Evolutionary conservation across 2,329 filamentous ascomycete genomes (phyloP), one percentile per base, ranked within the genome.

Genomic region (Talaromyces sp.): DNA sequence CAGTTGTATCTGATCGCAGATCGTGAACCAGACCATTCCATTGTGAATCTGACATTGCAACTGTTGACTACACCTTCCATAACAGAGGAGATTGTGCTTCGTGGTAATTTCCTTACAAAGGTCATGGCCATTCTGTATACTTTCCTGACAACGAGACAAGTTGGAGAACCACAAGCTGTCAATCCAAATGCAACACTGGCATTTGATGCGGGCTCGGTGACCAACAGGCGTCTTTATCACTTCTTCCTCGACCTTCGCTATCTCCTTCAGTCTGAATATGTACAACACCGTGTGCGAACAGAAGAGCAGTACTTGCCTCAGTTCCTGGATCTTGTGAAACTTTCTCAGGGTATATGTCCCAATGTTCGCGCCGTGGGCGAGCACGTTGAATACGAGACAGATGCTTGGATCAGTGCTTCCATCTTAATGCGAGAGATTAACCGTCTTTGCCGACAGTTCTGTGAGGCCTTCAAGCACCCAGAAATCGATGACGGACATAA

Each of bases 1-100:
- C 93, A 99, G 70, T 79, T 99, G 3, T 99, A 97, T 70, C 83
- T 99, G 27, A 94, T 99, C 60, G 93, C 93, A 13, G 94, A 99
- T 68, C 83, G 94, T 58, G 94, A 99, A 70, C 94, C 94, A 2
- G 94, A 99, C 67, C 93, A 97, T 72, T 97, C 93, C 10, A 97
- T 99, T 68, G 96, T 99, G 79, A 97, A 97, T 68, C 84, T 99
- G 33, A 97, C 93, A 4, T 78, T 97, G 27, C 94, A 99, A 69
- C 95, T 99, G 85, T 79, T 99, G 57, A 99, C 94, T 0, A 97
- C 94, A 0, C 92, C 94, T 1, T 96, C 93, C 0, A 97, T 99
- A 61, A 97, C 93, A 0, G 89, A 91, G 40, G 95, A 99, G 73
- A 89, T 97, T 45, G 91, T 99, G 8, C 90, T 96, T 65, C 85